These are phyloP conservation scores for Elsinoe necatrix DNA, from an alignment of 2,329 filamentous ascomycete genomes.

Conservation along the genomic window DNA sequence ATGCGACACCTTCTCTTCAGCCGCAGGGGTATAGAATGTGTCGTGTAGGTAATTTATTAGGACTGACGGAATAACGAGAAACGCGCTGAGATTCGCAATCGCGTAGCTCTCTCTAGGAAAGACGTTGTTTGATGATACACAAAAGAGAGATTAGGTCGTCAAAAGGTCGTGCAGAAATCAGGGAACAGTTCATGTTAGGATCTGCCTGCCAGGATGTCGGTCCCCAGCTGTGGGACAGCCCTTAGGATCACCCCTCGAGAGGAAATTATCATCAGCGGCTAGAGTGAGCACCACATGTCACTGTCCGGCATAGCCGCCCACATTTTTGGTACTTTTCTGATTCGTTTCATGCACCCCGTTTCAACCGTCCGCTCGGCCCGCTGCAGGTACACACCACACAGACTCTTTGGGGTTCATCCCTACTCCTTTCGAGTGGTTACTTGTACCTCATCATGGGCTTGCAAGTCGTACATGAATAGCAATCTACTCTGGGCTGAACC, in stretches of 20 bases:
- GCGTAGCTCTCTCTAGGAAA: not conserved
- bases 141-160: not conserved
- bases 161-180: not conserved
- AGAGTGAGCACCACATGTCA: not conserved
- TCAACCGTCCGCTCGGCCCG: slow-evolving; percentile 12
- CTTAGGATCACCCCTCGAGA: not conserved
- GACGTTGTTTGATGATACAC: slow-evolving; percentile 9
- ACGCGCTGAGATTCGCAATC: not conserved
- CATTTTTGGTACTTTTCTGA: not conserved
- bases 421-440: not conserved
- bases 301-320: not conserved
- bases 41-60: not conserved
- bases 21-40: slow-evolving; percentile 9
- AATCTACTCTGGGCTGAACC: not conserved
- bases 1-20: not conserved
- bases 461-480: not conserved
- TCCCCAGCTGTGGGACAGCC: not conserved
- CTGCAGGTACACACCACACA: slow-evolving; percentile 6
- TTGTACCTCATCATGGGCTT: not conserved
- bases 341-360: slow-evolving; percentile 11
- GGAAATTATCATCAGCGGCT: slow-evolving; percentile 12
- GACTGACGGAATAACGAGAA: not conserved
- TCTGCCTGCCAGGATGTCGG: not conserved
- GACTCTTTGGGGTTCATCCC: slow-evolving; percentile 4
- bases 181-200: not conserved